Percentiles rank a stretch among this genome's conserved stretches.
These are phyloP conservation scores for Talaromyces ruber DNA, from an alignment of 495 filamentous ascomycete species.

Conservation along the genomic window DNA sequence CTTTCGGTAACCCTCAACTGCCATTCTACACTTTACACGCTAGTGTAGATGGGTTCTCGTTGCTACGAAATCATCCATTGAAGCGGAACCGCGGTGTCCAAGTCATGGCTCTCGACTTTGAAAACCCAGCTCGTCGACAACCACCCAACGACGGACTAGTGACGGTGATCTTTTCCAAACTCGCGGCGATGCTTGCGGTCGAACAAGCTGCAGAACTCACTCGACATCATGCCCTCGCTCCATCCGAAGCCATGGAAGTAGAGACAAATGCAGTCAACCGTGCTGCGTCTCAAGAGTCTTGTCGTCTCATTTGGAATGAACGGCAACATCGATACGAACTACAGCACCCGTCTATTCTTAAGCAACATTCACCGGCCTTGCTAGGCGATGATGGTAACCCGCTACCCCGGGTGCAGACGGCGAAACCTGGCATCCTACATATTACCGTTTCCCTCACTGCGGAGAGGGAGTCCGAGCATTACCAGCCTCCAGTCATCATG, in stretches of 20 bases:
- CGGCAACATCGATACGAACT: conserved; percentile 57
- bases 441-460: conserved; percentile 32
- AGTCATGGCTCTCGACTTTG: conserved; percentile 52
- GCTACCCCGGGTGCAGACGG: conserved; percentile 46
- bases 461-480: conserved; percentile 9
- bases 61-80: conserved; percentile 31
- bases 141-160: conserved; percentile 60
- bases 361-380: conserved; percentile 40
- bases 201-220: conserved; percentile 47
- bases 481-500: conserved; percentile 32
- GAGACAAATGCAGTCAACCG: conserved; percentile 51
- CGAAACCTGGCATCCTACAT: conserved; percentile 26
- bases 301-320: conserved; percentile 61
- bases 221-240: conserved; percentile 30
- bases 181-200: conserved; percentile 61
- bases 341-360: conserved; percentile 58
- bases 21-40: conserved; percentile 41
- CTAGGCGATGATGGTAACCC: conserved; percentile 50
- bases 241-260: conserved; percentile 33
- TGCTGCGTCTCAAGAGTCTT: conserved; percentile 64
- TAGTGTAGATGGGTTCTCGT: conserved; percentile 27
- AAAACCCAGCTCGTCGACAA: conserved; percentile 45
- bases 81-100: conserved; percentile 28
- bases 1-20: conserved; percentile 26
- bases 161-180: conserved; percentile 62